Evolutionary conservation across 176 grass and related monocot species (phyloP).

Genomic region (Rhynchospora tenuis): DNA sequence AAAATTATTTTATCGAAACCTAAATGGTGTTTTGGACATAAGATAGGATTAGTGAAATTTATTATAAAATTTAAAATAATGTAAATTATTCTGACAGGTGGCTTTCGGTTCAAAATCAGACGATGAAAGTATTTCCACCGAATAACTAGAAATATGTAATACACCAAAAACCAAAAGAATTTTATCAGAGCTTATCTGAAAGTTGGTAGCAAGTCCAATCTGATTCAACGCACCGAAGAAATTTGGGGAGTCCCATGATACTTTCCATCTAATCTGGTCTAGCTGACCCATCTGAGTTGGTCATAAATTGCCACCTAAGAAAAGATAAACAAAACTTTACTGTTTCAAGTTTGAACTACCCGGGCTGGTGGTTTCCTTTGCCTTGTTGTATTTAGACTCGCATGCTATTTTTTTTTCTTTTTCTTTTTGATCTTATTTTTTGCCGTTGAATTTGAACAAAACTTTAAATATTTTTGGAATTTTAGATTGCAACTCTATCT

Average conservation of each 20-base stretch:
- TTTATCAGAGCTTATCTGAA: neutral
- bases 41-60: too few species aligned
- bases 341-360: neutral
- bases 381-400: neutral
- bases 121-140: neutral
- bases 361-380: neutral
- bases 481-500: neutral
- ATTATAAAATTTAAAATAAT: too few species aligned
- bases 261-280: neutral
- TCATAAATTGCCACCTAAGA: neutral
- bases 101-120: neutral
- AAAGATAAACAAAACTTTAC: neutral
- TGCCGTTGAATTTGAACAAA: neutral
- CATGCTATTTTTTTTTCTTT: neutral
- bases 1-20: too few species aligned
- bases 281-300: neutral
- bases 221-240: neutral
- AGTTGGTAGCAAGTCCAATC: neutral
- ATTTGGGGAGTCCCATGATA: neutral
- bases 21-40: too few species aligned
- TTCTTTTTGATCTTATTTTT: neutral
- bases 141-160: neutral
- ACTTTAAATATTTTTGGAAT: too few species aligned
- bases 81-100: neutral
- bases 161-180: neutral